Evolutionary conservation across 371 early-diverging fungal species (phyloP), one percentile per base, ranked within the genome.

Genomic region (Racocetra persica): DNA sequence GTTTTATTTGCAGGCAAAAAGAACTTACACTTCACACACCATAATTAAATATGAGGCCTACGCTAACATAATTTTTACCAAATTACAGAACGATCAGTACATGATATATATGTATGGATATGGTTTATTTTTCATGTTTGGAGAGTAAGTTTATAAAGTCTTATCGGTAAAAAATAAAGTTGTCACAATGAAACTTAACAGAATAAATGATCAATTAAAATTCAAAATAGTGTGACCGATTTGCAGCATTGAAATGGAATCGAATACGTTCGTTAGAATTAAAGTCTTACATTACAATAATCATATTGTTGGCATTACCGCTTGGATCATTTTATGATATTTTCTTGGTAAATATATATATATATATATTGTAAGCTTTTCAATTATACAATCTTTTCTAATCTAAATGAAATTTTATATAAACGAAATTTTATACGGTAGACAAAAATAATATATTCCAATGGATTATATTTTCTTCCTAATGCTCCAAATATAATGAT

Each of bases 281-380:
- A 24, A 89, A 89, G 78, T 85, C 86, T 26, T 85, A 88, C 14
- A 86, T 88, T 41, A 88, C 89, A 11, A 22, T 86, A 18, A 76
- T 89, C 55, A 82, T 88, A 76, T 45, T 86, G 36, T 81, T 89
- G 22, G 84, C 86, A 84, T 82, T 89, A 85, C 88, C 88, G n/a
- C 88, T 87, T 80, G 87, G 86, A 82, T 70, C 87, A 63, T 83
- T 84, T 81, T 89, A 88, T 80, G 88, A 88, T 84, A 86, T 77
- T 36, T 36, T 28, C 0, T n/a, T 51, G 20, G 51, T 59, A 14
- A 38, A 38, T 38, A 38, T 38, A n/a, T n/a, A n/a, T n/a, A n/a
- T n/a, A n/a, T n/a, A n/a, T n/a, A n/a, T n/a, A n/a, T n/a, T n/a
- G 20, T 16, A 36, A 38, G 10, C 49, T 38, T 4, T 51, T 38